These are phyloP conservation scores for Fonsecaea pedrosoi DNA, from an alignment of 2,329 filamentous ascomycete genomes.

Conservation along the genomic window DNA sequence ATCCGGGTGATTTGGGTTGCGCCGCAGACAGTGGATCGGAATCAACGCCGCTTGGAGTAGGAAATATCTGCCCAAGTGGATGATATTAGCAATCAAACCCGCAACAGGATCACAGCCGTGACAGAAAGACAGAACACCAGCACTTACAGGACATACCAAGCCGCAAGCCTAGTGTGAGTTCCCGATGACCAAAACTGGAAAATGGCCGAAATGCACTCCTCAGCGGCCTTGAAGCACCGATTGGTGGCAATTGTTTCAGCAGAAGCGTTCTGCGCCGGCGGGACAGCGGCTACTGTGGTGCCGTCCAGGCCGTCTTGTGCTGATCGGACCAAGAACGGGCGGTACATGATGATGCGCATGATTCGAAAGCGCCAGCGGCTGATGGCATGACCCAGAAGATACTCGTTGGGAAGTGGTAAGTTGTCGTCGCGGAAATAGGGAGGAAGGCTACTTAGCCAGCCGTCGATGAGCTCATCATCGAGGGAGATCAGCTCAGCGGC, in stretches of 20 bases:
- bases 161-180: conserved; percentile 50
- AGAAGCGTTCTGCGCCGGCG: conserved; percentile 44
- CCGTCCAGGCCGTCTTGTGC: conserved; percentile 42
- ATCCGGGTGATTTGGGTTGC: conserved; percentile 44
- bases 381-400: conserved; percentile 49
- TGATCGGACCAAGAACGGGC: conserved; percentile 47
- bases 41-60: conserved; percentile 56
- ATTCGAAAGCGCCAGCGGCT: conserved; percentile 55
- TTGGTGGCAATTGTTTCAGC: conserved; percentile 49
- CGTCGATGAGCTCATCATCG: conserved; percentile 50
- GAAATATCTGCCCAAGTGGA: conserved; percentile 46
- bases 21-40: conserved; percentile 54
- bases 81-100: neutral
- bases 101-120: neutral
- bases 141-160: conserved; percentile 52
- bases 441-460: conserved; percentile 52
- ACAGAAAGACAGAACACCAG: neutral
- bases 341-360: conserved; percentile 52
- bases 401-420: conserved; percentile 46
- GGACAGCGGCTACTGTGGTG: conserved; percentile 28
- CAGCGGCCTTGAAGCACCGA: conserved; percentile 51
- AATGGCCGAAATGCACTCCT: conserved; percentile 51
- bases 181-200: conserved; percentile 51
- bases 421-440: conserved; percentile 49
- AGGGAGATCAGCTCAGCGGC: conserved; percentile 51